Base-by-base conservation (phyloP, 768 basidiomycete genomes). In the Hygrophoropsis aurantiaca region DNA sequence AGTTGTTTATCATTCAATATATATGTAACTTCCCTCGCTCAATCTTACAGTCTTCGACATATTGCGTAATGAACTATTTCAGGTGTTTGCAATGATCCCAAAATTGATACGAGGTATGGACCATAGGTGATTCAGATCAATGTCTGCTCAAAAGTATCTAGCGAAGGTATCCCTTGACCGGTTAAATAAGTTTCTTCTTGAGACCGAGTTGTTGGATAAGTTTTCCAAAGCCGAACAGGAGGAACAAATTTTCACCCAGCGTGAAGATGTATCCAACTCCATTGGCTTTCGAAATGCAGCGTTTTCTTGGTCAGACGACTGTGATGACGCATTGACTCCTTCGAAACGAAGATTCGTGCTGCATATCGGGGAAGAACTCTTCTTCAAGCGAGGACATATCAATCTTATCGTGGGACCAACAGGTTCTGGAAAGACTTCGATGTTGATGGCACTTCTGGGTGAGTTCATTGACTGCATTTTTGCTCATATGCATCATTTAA, bases 341-440 rank as follows among this genome's bases (percentile, higher is more conserved):
- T 49, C 42, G 24, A 55, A 68, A 32, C 69, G 78, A 24, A 70
- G 58, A 35, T 85, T 82, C 60, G 56, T 60, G 15, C 72, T 86
- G 6, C 61, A 61, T 9, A 67, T 85, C 39, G 67, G n/a, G n/a
- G n/a, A 75, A 0, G 77, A 82, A 37, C 54, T 85, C 3, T 38
- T 73, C 4, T 87, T 87, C 70, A 70, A 71, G 51, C 69, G 59
- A 6, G 74, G 73, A 5, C 55, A 63, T 42, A 72, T 82, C 40
- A 84, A 85, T 53, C 63, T 83, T 32, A 74, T 85, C 9, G 67
- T 82, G 24, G 82, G 83, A 0, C 78, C 80, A 6, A 82, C 82
- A 37, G 72, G 73, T 1, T 77, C 74, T 2, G 84, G 83, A 4
- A 86, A 84, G 62, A 84, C 84, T 0, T 82, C 80, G 0, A 60